Percentiles rank a stretch among this genome's conserved stretches.
Evolutionary conservation across 352 stramenopile species (phyloP).

Genomic region (Pythium coloratum): DNA sequence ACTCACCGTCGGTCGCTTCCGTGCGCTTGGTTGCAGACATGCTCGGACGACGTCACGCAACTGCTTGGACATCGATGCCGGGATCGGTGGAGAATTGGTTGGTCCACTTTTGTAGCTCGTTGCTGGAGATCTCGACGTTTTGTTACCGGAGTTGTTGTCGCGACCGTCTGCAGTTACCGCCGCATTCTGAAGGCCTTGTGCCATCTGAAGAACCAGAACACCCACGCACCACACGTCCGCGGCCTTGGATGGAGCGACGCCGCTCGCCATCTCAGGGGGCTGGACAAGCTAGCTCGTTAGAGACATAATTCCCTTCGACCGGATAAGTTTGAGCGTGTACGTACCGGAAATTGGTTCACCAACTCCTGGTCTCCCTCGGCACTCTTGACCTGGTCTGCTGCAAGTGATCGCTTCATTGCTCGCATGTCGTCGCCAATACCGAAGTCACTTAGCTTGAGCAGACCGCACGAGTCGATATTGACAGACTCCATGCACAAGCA

Average conservation of each 20-base stretch:
- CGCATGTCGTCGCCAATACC: conserved; percentile 27
- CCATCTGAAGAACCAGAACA: conserved; percentile 58
- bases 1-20: conserved; percentile 35
- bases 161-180: background rate
- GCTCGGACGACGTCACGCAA: conserved; percentile 42
- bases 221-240: conserved; percentile 58
- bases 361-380: background rate
- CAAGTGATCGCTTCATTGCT: background rate
- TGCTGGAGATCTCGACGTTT: background rate
- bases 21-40: conserved; percentile 47
- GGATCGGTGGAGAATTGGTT: conserved; percentile 34
- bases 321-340: background rate
- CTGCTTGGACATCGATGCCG: conserved; percentile 42
- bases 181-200: conserved; percentile 24
- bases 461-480: conserved; percentile 61
- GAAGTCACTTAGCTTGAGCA: conserved; percentile 60
- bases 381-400: background rate
- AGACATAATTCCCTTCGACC: background rate
- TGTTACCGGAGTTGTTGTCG: background rate
- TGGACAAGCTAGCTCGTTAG: conserved; percentile 5
- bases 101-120: background rate
- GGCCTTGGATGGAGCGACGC: conserved; percentile 32
- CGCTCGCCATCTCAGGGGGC: conserved; percentile 16
- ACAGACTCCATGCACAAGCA: conserved; percentile 46
- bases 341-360: conserved; percentile 2